phyloP scores from a whole-genome alignment of 2,329 filamentous ascomycete species.

The Diplodia corticola region DNA sequence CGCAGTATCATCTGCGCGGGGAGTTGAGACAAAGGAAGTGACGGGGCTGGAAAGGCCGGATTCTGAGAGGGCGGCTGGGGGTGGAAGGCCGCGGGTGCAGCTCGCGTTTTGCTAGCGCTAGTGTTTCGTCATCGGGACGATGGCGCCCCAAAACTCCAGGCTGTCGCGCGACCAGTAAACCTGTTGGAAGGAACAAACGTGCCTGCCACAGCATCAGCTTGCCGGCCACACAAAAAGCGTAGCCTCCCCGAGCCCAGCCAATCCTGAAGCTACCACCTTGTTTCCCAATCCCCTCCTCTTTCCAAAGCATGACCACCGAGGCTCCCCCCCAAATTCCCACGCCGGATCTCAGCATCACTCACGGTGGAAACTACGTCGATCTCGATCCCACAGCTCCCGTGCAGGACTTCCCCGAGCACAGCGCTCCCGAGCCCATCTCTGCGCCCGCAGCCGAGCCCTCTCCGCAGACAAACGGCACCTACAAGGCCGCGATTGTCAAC shows the following conservation, averaged over 20 bases:
- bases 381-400: slow-evolving; percentile 33
- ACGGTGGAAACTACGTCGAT: slow-evolving; percentile 30
- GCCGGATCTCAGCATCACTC: slow-evolving; percentile 24
- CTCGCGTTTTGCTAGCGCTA: slow-evolving; percentile 16
- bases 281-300: neutral
- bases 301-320: slow-evolving; percentile 17
- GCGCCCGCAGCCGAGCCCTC: slow-evolving; percentile 13
- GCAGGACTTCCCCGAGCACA: slow-evolving; percentile 12
- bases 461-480: slow-evolving; percentile 23
- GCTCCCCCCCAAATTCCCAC: slow-evolving; percentile 26
- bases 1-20: slow-evolving; percentile 10
- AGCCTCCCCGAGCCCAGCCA: neutral
- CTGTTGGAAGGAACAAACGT: slow-evolving; percentile 9
- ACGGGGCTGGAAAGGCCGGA: neutral
- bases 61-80: neutral
- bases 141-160: slow-evolving; percentile 13
- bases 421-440: neutral
- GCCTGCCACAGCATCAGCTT: neutral
- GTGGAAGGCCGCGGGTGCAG: neutral
- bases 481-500: slow-evolving; percentile 41
- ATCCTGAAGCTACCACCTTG: neutral
- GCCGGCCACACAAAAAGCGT: slow-evolving; percentile 9
- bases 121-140: slow-evolving; percentile 21
- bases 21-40: slow-evolving; percentile 18
- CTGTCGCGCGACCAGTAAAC: slow-evolving; percentile 22